Base-by-base conservation (phyloP, 2,329 filamentous ascomycete species). In the Pyricularia pennisetigena region DNA sequence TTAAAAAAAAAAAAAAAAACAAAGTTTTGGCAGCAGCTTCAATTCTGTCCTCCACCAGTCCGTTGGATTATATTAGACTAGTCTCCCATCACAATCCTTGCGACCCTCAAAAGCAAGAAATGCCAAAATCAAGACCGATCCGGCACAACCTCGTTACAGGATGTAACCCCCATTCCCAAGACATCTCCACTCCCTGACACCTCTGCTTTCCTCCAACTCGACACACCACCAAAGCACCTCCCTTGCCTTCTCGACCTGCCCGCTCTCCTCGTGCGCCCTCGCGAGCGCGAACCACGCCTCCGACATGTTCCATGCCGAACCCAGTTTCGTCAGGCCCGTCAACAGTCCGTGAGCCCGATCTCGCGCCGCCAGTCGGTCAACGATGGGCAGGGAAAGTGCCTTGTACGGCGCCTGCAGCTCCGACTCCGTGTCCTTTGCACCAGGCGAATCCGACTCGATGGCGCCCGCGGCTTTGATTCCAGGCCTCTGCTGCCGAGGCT, bases 181-280 rank as follows among this genome's bases (percentile, higher is more conserved):
- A 72, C 85, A 88, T 32, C 82, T 85, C 95, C 94, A 98, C 69
- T 86, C 85, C 69, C 95, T 87, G 65, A 97, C 85, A 0, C 90
- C 92, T 71, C 87, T 88, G 8, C 87, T 88, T 76, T 99, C 94
- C 76, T 98, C 95, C 32, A 99, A 82, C 78, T 97, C 93, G 14
- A 99, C 91, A 73, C 94, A 97, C 93, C 94, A 98, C 95, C 95
- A 98, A 7, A 98, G 83, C 64, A 94, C 93, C 73, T 95, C 91
- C 80, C 94, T 96, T 16, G 95, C 91, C 81, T 94, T 97, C 54
- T 95, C 91, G 1, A 87, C 79, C 80, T 97, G 92, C 0, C 90
- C 91, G 69, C 92, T 91, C 75, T 93, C 88, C 78, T 99, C 95
- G 74, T 97, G 92, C 10, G 92, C 93, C 71, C 93, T 84, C 0